These are phyloP conservation scores for Rhizophagus clarus DNA, from an alignment of 192 early-diverging fungal species.

Conservation along the genomic window DNA sequence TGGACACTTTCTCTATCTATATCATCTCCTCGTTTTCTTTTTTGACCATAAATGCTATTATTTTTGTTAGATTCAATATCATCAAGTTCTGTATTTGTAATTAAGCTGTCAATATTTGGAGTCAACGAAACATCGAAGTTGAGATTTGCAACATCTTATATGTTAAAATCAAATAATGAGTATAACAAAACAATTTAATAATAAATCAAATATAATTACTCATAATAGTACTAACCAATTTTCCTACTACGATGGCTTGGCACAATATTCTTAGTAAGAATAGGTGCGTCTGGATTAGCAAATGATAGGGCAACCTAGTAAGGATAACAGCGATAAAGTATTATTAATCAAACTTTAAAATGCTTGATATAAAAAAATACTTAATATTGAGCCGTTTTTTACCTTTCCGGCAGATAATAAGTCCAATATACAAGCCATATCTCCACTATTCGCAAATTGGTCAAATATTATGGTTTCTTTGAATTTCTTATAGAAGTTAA, in stretches of 20 bases:
- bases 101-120: background rate
- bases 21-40: background rate
- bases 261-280: slow-evolving; percentile 5
- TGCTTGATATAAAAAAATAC: background rate
- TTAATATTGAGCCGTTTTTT: background rate
- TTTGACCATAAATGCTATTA: background rate
- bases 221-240: slow-evolving; percentile 1
- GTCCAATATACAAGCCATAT: slow-evolving; percentile 37
- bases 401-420: slow-evolving; percentile 30
- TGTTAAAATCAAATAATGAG: background rate
- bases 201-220: background rate
- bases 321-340: background rate
- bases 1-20: background rate
- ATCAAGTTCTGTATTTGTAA: background rate
- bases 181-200: slow-evolving; percentile 1
- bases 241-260: slow-evolving; percentile 32
- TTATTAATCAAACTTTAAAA: slow-evolving; percentile 1
- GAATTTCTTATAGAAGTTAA: slow-evolving; percentile 8
- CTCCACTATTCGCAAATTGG: slow-evolving; percentile 30
- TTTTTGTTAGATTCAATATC: background rate
- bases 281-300: background rate
- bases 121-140: background rate
- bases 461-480: slow-evolving; percentile 15
- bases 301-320: background rate
- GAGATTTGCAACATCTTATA: background rate